Conservation (phyloP, 169 alveolate genomes). For the Amoebophrya sp. region DNA sequence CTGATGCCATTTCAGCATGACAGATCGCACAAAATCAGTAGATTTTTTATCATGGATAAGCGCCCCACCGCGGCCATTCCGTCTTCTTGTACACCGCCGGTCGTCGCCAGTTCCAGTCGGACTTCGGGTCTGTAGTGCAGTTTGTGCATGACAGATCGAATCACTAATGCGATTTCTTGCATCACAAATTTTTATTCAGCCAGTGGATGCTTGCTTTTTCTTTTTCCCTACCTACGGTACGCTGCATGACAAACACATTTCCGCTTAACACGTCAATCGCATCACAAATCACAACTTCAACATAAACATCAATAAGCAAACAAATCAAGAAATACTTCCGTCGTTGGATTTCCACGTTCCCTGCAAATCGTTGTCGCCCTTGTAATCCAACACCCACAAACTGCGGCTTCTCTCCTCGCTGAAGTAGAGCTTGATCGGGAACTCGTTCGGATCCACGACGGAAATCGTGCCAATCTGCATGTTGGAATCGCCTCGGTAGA, state of each 20-base stretch:
- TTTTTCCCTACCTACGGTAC: too few relatives aligned
- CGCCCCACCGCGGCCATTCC: slow-evolving; percentile 9
- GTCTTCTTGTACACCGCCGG: slow-evolving; percentile 23
- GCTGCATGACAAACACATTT: neutral
- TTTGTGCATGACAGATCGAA: neutral
- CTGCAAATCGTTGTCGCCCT: slow-evolving; percentile 16
- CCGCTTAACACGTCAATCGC: neutral
- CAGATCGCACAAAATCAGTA: too few relatives aligned
- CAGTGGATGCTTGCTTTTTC: too few relatives aligned
- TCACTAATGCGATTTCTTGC: neutral
- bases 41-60: too few relatives aligned
- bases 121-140: neutral
- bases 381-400: neutral
- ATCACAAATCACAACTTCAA: neutral
- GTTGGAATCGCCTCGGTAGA: neutral
- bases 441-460: neutral
- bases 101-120: slow-evolving; percentile 6
- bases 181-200: too few relatives aligned
- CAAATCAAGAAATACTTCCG: neutral
- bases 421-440: neutral
- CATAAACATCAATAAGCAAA: neutral
- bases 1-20: too few relatives aligned
- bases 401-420: neutral
- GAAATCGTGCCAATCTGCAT: slow-evolving; percentile 6
- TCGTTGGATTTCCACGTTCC: neutral